Evolutionary conservation across 768 basidiomycete species (phyloP).

Genomic region (Rhodotorula kratochvilovae): DNA sequence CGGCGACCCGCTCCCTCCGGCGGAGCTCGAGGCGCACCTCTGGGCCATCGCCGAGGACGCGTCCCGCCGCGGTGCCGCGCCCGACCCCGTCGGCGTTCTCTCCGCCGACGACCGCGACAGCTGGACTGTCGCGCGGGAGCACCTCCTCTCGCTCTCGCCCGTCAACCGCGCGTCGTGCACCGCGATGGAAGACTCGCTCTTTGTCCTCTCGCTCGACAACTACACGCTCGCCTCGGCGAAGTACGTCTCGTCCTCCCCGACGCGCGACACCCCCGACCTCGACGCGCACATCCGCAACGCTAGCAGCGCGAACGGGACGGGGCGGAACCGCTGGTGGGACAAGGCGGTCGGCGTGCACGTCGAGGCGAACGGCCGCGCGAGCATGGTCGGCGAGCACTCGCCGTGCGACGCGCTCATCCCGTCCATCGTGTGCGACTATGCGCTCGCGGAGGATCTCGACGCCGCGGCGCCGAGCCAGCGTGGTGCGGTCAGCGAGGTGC

Average conservation of each 20-base stretch:
- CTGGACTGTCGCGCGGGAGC: constrained; percentile 72
- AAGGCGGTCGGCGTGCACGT: constrained; percentile 77
- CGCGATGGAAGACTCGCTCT: constrained; percentile 66
- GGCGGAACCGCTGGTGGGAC: constrained; percentile 82
- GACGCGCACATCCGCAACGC: constrained; percentile 72
- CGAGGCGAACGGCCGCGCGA: constrained; percentile 76
- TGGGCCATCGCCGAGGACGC: constrained; percentile 59
- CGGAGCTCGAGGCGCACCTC: constrained; percentile 54
- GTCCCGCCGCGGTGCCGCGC: constrained; percentile 50
- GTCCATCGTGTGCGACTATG: constrained; percentile 77
- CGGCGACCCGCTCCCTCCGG: constrained; percentile 56
- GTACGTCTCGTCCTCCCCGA: constrained; percentile 24
- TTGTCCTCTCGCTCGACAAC: constrained; percentile 76
- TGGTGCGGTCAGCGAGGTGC: constrained; percentile 13
- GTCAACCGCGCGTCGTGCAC: constrained; percentile 61
- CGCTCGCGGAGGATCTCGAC: constrained; percentile 65
- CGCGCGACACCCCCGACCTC: constrained; percentile 49
- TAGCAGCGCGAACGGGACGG: constrained; percentile 60
- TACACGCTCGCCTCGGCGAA: constrained; percentile 53
- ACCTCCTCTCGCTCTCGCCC: constrained; percentile 64
- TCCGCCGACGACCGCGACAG: constrained; percentile 74
- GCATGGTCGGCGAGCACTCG: constrained; percentile 84
- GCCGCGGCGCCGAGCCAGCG: constrained; percentile 29
- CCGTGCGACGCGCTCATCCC: constrained; percentile 86
- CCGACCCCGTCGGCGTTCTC: constrained; percentile 60